Conservation (phyloP, 2,329 filamentous ascomycete genomes). For the Aspergillus fructus region DNA sequence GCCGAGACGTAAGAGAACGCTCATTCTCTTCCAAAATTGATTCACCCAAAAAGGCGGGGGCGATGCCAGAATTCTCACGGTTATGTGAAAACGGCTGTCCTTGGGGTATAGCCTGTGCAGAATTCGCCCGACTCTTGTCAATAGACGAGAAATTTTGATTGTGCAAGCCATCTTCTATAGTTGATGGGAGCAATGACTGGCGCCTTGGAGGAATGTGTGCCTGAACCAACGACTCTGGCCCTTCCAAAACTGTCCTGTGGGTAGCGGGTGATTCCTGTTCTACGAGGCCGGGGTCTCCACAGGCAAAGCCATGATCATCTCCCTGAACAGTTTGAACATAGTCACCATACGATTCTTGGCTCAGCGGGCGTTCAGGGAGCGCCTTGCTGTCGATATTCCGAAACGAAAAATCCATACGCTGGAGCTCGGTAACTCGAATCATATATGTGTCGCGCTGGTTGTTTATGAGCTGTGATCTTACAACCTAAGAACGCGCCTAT, state of each 20-base stretch:
- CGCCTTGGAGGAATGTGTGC: slow-evolving; percentile 36
- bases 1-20: slow-evolving; percentile 1
- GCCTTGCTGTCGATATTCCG: slow-evolving; percentile 64
- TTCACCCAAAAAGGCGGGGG: neutral
- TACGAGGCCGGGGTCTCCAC: slow-evolving; percentile 55
- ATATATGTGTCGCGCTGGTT: slow-evolving; percentile 81
- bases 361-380: slow-evolving; percentile 69
- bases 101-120: slow-evolving; percentile 24
- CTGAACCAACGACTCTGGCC: slow-evolving; percentile 25
- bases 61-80: neutral
- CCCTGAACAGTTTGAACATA: slow-evolving; percentile 35
- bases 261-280: slow-evolving; percentile 45
- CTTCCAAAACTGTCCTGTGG: slow-evolving; percentile 22
- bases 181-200: slow-evolving; percentile 40
- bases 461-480: slow-evolving; percentile 6
- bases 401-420: slow-evolving; percentile 61
- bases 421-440: slow-evolving; percentile 82
- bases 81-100: neutral
- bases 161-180: slow-evolving; percentile 29
- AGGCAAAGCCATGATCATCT: slow-evolving; percentile 42
- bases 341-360: slow-evolving; percentile 54
- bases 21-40: slow-evolving; percentile 3
- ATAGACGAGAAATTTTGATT: slow-evolving; percentile 14
- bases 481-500: slow-evolving; percentile 4
- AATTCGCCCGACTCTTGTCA: slow-evolving; percentile 46